These are phyloP conservation scores for Trapa bicornis DNA, from an alignment of 345 rosid species.

Conservation along the genomic window DNA sequence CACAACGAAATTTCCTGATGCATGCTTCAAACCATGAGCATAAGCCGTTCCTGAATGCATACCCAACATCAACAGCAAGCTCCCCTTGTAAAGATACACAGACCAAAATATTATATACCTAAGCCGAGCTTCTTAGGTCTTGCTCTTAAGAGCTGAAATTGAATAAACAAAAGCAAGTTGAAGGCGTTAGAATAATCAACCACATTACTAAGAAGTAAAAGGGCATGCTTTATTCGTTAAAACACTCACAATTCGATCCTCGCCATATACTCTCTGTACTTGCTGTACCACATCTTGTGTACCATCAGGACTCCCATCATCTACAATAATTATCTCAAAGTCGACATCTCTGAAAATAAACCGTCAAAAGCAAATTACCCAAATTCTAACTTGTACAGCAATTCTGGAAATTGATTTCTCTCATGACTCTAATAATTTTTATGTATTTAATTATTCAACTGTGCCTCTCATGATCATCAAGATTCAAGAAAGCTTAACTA, in stretches of 20 bases:
- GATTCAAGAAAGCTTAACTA: too few species aligned
- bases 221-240: background rate
- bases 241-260: slow-evolving; percentile 56
- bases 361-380: too few species aligned
- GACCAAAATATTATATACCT: slow-evolving; percentile 30
- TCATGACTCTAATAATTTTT: too few species aligned
- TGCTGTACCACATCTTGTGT: slow-evolving; percentile 82
- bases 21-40: slow-evolving; percentile 81
- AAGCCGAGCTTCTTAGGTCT: slow-evolving; percentile 87
- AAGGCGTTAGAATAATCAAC: background rate
- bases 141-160: slow-evolving; percentile 66
- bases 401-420: too few species aligned
- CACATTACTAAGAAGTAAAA: background rate
- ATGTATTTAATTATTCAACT: too few species aligned
- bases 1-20: slow-evolving; percentile 79
- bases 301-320: slow-evolving; percentile 97
- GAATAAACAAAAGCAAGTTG: slow-evolving; percentile 7
- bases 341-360: slow-evolving; percentile 28
- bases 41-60: slow-evolving; percentile 74
- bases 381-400: too few species aligned
- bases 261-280: slow-evolving; percentile 69
- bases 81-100: background rate
- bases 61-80: slow-evolving; percentile 10
- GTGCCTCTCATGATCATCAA: too few species aligned
- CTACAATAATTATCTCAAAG: slow-evolving; percentile 83